A percentile compares a stretch with the other conserved stretches of the same genome.
Evolutionary conservation across 768 basidiomycete species (phyloP).

Genomic region (Russula sp.): DNA sequence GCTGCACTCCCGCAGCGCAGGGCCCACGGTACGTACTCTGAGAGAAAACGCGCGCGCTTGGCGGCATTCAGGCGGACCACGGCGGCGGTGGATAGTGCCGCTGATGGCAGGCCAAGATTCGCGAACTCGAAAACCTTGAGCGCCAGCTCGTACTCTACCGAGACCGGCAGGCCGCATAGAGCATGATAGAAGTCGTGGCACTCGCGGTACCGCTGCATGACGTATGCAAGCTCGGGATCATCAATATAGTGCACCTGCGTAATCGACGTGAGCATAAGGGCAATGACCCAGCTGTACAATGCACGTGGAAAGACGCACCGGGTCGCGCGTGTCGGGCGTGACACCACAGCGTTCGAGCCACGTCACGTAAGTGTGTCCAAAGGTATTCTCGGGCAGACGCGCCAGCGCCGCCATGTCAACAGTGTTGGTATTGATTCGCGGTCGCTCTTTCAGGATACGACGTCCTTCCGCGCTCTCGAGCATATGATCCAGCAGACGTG

Average conservation of each 20-base stretch:
- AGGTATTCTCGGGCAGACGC: conserved; percentile 69
- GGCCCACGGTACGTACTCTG: conserved; percentile 92
- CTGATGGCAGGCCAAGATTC: conserved; percentile 88
- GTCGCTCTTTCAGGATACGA: conserved; percentile 76
- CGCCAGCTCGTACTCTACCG: conserved; percentile 86
- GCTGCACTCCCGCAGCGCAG: conserved; percentile 75
- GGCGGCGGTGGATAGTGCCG: conserved; percentile 76
- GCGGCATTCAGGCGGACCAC: conserved; percentile 61
- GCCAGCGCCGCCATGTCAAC: conserved; percentile 69
- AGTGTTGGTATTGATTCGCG: conserved; percentile 72
- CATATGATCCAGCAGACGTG: conserved; percentile 74
- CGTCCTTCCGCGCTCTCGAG: conserved; percentile 78
- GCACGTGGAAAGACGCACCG: conserved; percentile 49
- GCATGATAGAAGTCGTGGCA: conserved; percentile 98
- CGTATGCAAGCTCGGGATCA: conserved; percentile 94
- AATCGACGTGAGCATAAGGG: conserved; percentile 13
- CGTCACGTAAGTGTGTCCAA: conserved; percentile 81
- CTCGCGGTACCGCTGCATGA: conserved; percentile 97
- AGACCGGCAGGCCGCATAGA: conserved; percentile 83
- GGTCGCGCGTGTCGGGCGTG: conserved; percentile 90
- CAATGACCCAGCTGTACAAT: not conserved
- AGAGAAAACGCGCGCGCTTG: conserved; percentile 49
- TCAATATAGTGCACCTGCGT: conserved; percentile 87
- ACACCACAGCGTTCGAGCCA: conserved; percentile 89
- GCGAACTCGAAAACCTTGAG: conserved; percentile 94